A percentile compares a stretch with the other conserved stretches of the same genome.
These are phyloP conservation scores for Pleurotus cornucopiae DNA, from an alignment of 768 basidiomycete genomes.

Conservation along the genomic window DNA sequence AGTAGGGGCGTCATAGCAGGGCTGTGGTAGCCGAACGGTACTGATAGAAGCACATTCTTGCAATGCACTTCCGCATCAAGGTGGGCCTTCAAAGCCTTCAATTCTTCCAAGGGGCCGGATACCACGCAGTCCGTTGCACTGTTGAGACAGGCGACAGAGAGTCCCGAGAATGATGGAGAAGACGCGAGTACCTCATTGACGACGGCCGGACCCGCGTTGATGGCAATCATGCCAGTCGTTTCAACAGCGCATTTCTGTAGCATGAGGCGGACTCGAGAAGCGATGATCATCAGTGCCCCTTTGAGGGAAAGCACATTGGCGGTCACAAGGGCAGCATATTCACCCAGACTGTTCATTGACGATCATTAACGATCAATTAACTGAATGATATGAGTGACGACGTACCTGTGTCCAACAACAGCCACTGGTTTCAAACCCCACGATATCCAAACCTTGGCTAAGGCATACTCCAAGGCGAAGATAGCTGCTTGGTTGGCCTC, in stretches of 20 bases:
- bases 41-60: slow-evolving; percentile 40
- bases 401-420: slow-evolving; percentile 71
- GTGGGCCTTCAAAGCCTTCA: slow-evolving; percentile 36
- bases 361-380: slow-evolving; percentile 6
- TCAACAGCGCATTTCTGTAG: slow-evolving; percentile 36
- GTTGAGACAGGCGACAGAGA: slow-evolving; percentile 61
- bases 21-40: slow-evolving; percentile 67
- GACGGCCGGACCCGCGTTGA: slow-evolving; percentile 32
- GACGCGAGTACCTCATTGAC: slow-evolving; percentile 31
- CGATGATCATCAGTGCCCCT: slow-evolving; percentile 55
- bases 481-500: slow-evolving; percentile 50
- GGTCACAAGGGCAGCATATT: slow-evolving; percentile 68
- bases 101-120: slow-evolving; percentile 45
- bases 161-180: slow-evolving; percentile 26
- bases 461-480: slow-evolving; percentile 59
- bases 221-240: slow-evolving; percentile 59
- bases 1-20: slow-evolving; percentile 56
- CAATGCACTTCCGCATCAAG: slow-evolving; percentile 31
- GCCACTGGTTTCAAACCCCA: slow-evolving; percentile 64
- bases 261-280: slow-evolving; percentile 55
- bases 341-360: slow-evolving; percentile 53
- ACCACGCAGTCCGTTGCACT: slow-evolving; percentile 54
- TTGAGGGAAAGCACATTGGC: slow-evolving; percentile 54
- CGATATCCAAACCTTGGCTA: slow-evolving; percentile 60
- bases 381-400: slow-evolving; percentile 1